Base-by-base conservation (phyloP, 495 filamentous ascomycete species). In the Friedmanniomyces simplex region DNA sequence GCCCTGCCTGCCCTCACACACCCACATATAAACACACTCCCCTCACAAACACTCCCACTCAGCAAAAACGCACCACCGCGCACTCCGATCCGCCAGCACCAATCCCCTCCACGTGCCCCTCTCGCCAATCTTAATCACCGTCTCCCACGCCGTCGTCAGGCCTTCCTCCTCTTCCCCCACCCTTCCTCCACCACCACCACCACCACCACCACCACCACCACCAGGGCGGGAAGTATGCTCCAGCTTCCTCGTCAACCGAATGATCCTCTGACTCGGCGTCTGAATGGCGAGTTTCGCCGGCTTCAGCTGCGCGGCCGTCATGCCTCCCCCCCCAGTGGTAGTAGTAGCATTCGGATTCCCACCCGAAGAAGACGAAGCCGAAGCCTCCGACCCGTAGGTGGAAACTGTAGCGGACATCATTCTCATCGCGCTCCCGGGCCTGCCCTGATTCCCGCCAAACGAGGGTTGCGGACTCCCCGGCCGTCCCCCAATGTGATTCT, bases 51-150 rank as follows among this genome's bases (percentile, higher is more conserved):
- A 82, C 59, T 88, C 82, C 93, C 93, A 99, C 74, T 99, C 93
- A 26, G 86, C 91, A 75, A 95, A 99, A 22, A 99, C 93, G 72
- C 94, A 97, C 93, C 93, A 99, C 59, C 93, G 77, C 10, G 91
- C 94, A 59, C 87, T 96, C 53, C 93, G 79, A 76, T 99, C 93
- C 13, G 93, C 93, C 20, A 99, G 77, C 59, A 99, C 93, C 52
- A 99, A 71, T 0, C 89, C 94, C 58, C 93, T 81, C 93, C 93
- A 98, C 25, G 84, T 79, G 0, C 93, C 93, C 26, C 83, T 77
- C 67, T 98, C 93, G 0, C 88, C 88, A 70, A 91, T 89, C 75
- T 98, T 98, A 70, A 89, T 95, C 45, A 97, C 93, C 7, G 91
- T 98, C 73, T 98, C 93, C 94, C 94, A 98, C 0, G 85, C 79